Evolutionary conservation across 495 filamentous ascomycete species (phyloP).

Genomic region (Daldinia grandis): DNA sequence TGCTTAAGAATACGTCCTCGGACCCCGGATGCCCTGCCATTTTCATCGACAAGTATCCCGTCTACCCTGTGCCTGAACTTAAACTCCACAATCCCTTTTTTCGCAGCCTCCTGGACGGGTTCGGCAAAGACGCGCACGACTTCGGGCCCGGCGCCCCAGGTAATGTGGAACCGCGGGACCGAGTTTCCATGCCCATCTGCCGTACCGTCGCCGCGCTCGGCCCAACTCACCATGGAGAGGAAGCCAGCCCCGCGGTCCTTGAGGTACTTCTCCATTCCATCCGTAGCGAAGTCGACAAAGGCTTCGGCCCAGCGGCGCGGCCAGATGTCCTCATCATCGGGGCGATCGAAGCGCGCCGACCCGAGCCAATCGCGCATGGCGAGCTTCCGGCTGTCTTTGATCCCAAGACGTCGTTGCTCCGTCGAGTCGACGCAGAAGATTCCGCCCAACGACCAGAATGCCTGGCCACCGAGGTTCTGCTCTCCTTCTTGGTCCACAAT

Average conservation of each 20-base stretch:
- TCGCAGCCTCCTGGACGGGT: conserved; percentile 55
- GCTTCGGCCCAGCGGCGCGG: conserved; percentile 62
- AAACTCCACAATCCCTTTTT: conserved; percentile 58
- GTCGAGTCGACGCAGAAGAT: conserved; percentile 60
- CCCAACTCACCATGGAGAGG: conserved; percentile 58
- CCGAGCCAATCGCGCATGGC: conserved; percentile 61
- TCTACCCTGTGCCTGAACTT: conserved; percentile 59
- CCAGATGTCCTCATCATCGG: conserved; percentile 56
- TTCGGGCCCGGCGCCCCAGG: conserved; percentile 63
- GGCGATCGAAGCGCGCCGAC: conserved; percentile 59
- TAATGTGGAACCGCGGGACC: conserved; percentile 61
- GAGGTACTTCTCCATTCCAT: conserved; percentile 59
- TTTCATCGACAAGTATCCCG: conserved; percentile 57
- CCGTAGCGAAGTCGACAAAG: conserved; percentile 61
- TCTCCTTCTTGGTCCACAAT: conserved; percentile 61
- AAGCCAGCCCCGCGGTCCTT: conserved; percentile 56
- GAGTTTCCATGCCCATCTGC: conserved; percentile 62
- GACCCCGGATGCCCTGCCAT: conserved; percentile 57
- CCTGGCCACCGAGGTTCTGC: conserved; percentile 59
- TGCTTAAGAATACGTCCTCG: conserved; percentile 55
- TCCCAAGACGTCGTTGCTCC: conserved; percentile 59
- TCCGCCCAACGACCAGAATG: conserved; percentile 64
- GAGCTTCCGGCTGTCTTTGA: conserved; percentile 57
- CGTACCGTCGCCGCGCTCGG: conserved; percentile 58
- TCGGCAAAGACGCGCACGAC: conserved; percentile 60